A percentile compares a stretch with the other conserved stretches of the same genome.
These are phyloP conservation scores for Blastobotrys arbuscula DNA, from an alignment of 1,139 yeast genomes.

Conservation along the genomic window DNA sequence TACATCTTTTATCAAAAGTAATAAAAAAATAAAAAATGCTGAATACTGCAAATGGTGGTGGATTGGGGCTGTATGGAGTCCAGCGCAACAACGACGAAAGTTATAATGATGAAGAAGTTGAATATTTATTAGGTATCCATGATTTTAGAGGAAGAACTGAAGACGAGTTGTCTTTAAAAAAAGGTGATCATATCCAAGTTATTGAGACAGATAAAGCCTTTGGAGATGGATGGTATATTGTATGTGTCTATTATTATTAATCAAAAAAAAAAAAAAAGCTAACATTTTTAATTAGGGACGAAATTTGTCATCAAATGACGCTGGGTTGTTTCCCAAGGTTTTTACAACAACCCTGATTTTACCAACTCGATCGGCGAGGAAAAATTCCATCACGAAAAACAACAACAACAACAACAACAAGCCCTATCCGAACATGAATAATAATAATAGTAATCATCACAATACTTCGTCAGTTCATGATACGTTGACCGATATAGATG, in stretches of 20 bases:
- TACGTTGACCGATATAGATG: conserved; percentile 78
- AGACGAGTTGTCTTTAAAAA: conserved; percentile 73
- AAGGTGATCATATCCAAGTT: conserved; percentile 85
- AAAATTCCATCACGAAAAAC: conserved; percentile 3
- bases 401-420: conserved; percentile 7
- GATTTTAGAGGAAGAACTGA: conserved; percentile 82
- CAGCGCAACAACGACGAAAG: not conserved
- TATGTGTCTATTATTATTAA: conserved; percentile 18
- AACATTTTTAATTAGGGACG: conserved; percentile 48
- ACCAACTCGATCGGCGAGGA: conserved; percentile 13
- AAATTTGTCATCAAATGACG: conserved; percentile 60
- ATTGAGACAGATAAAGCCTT: conserved; percentile 89
- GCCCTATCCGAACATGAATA: conserved; percentile 1
- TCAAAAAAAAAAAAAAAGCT: not conserved
- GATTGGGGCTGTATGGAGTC: conserved; percentile 5
- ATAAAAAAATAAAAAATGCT: not conserved
- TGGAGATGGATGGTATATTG: conserved; percentile 94
- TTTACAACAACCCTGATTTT: conserved; percentile 43
- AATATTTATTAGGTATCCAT: conserved; percentile 56
- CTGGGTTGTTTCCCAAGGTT: conserved; percentile 85
- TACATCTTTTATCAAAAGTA: not conserved
- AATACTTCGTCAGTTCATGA: conserved; percentile 42
- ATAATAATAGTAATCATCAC: not conserved
- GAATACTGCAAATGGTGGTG: not conserved
- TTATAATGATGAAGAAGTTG: conserved; percentile 16